Conservation (phyloP, 345 rosid species). For the Trapa incisa region DNA sequence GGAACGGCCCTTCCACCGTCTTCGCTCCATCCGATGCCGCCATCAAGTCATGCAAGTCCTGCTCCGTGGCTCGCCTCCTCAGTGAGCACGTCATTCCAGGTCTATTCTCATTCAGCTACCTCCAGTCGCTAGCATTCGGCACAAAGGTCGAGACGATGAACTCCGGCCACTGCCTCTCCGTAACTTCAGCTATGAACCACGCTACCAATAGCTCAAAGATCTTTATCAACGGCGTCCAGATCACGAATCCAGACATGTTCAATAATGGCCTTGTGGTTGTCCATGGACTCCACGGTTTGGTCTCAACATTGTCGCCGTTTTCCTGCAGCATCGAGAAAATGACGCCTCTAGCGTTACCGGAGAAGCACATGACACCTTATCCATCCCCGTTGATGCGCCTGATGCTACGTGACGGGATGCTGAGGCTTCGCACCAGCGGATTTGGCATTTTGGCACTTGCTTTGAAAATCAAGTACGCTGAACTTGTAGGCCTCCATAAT, state of each 20-base stretch:
- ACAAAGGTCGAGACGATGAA: conserved; percentile 46
- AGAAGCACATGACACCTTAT: conserved; percentile 6
- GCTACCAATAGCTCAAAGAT: conserved; percentile 23
- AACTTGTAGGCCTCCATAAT: conserved; percentile 32
- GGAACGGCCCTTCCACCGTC: conserved; percentile 59
- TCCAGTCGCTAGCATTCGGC: conserved; percentile 41
- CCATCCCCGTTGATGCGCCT: conserved; percentile 34
- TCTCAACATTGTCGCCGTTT: conserved; percentile 48
- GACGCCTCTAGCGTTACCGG: conserved; percentile 32
- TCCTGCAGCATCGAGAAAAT: conserved; percentile 48
- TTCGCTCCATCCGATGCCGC: conserved; percentile 56
- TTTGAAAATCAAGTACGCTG: conserved; percentile 36
- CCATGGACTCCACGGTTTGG: conserved; percentile 52
- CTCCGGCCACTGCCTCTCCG: conserved; percentile 51
- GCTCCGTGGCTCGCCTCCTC: conserved; percentile 37
- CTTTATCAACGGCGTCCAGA: conserved; percentile 47
- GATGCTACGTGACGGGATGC: conserved; percentile 52
- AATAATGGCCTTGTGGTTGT: conserved; percentile 43
- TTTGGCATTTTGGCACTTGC: conserved; percentile 46
- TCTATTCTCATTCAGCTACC: conserved; percentile 42
- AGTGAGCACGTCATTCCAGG: conserved; percentile 62
- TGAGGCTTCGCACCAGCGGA: conserved; percentile 49
- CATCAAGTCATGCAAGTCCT: conserved; percentile 32
- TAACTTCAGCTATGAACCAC: conserved; percentile 21
- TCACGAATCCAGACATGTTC: conserved; percentile 54